Percentiles rank a stretch among this genome's conserved stretches.
Conservation (phyloP, 2,329 filamentous ascomycete genomes). For the Scedosporium apiospermum region DNA sequence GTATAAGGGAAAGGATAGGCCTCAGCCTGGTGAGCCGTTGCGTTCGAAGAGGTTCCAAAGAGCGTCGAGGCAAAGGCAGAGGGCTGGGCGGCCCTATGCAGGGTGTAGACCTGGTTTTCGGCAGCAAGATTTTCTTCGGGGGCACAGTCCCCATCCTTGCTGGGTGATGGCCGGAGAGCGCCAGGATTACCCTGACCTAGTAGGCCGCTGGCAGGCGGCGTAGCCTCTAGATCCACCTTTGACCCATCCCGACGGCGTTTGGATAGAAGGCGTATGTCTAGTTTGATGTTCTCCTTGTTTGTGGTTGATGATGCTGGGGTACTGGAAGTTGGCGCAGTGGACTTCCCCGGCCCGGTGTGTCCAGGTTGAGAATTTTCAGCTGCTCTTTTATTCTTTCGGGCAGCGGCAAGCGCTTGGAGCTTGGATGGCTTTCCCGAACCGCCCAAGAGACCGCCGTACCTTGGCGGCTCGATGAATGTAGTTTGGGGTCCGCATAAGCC, state of each 20-base stretch:
- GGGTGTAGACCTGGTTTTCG: not conserved
- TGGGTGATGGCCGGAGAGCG: not conserved
- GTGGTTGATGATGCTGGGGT: not conserved
- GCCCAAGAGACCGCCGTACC: constrained; percentile 61
- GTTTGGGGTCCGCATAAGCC: constrained; percentile 57
- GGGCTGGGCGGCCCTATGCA: constrained; percentile 19
- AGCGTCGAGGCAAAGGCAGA: constrained; percentile 49
- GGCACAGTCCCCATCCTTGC: not conserved
- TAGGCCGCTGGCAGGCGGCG: not conserved
- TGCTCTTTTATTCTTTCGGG: constrained; percentile 67
- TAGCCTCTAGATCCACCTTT: not conserved
- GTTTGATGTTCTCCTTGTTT: constrained; percentile 8
- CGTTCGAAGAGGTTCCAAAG: constrained; percentile 28
- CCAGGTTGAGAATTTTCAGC: constrained; percentile 43
- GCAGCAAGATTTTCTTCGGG: not conserved
- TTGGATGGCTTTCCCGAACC: constrained; percentile 79
- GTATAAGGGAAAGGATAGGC: constrained; percentile 39
- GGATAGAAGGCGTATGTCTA: constrained; percentile 11
- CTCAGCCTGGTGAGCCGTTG: constrained; percentile 14
- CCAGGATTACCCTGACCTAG: not conserved
- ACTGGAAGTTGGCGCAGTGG: not conserved
- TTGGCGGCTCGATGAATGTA: constrained; percentile 47
- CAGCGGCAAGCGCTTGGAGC: constrained; percentile 78
- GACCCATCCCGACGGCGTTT: constrained; percentile 9
- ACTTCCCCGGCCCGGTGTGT: not conserved